Base-by-base conservation (phyloP, 75 land plant species). In the Pinus albicaulis region DNA sequence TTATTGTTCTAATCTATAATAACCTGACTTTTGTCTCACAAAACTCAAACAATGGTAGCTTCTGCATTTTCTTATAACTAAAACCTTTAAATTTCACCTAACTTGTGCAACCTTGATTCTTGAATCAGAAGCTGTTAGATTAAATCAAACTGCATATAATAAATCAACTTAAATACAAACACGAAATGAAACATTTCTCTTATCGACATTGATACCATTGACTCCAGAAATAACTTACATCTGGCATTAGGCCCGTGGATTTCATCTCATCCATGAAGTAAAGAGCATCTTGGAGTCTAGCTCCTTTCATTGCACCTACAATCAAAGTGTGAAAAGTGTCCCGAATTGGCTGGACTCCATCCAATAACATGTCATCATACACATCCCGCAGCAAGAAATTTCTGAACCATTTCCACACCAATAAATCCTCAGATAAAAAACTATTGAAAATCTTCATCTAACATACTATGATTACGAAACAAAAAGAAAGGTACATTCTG, bases 331-430 rank as follows among this genome's bases (percentile, higher is more conserved):
- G 90, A 74, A 94, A 96, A 4, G 88, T 80, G 63, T 94, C 95
- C 16, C 89, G 79, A 7, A 79, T 48, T 1, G 99, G 99, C 83
- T 87, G 91, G 41, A 96, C 95, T 22, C 95, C 99, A 74, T 97
- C 99, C 34, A 94, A 79, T 66, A 86, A 59, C 99, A 97, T 95
- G 56, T 97, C 99, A 61, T 97, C 98, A 65, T 97, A 95, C 53
- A 82, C 98, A 82, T 92, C 98, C 72, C 95, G 86, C 82, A 95
- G 75, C 85, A 95, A 80, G 76, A 70, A 92, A 58, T 79, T 70
- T 84, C 97, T 95, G 82, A 34, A 75, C 16, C 56, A 14, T 64
- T 12, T 2, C 59, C 6, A 72, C 68, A 57, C 55, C 38, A 53
- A 84, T 23, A 55, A 63, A 38, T 10, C 19, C 62, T 76, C 28